Base-by-base conservation (phyloP, 2,329 filamentous ascomycete genomes). In the Beauveria rudraprayagi region DNA sequence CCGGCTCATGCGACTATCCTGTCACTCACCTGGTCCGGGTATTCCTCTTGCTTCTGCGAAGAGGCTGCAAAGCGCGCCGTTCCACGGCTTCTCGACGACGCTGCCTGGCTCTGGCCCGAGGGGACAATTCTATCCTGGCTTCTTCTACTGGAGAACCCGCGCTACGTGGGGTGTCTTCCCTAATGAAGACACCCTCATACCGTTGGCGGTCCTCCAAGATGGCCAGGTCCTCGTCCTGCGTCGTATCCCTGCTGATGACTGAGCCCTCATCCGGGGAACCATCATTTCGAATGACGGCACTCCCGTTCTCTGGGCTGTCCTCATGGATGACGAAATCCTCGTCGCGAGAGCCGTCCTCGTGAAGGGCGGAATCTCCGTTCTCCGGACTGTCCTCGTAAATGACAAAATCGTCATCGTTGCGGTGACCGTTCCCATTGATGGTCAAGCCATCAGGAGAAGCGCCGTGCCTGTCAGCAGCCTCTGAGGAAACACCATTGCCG, bases 11-110 rank as follows among this genome's bases (percentile, higher is more conserved):
- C 34, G 34, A 19, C 30, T 53, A 26, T 30, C 9, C n/a, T 40
- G 11, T 37, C 34, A 14, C 34, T 17, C 41, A 54, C 51, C 51
- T 26, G 22, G 37, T n/a, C 17, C 19, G 22, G 19, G 24, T 28
- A 24, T n/a, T 41, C 51, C 51, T 54, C 51, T 19, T 50, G 19
- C 55, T 50, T 50, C 55, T 48, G 55, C 55, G 55, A 41, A 57
- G 43, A 37, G 55, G 55, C 44, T 40, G 26, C 28, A 28, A 24
- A n/a, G n/a, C 19, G 4, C n/a, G 19, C 11, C 44, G 41, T 16
- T 48, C 46, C 14, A 19, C 44, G 14, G 30, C 16, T 7, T 28
- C 55, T 19, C 55, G 19, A 19, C 44, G 43, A 5, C 44, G 55
- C 22, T 48, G 55, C 22, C 19, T 41, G n/a, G 30, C 55, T 34